Base-by-base conservation (phyloP, 768 basidiomycete genomes). In the Termitomyces sp. region DNA sequence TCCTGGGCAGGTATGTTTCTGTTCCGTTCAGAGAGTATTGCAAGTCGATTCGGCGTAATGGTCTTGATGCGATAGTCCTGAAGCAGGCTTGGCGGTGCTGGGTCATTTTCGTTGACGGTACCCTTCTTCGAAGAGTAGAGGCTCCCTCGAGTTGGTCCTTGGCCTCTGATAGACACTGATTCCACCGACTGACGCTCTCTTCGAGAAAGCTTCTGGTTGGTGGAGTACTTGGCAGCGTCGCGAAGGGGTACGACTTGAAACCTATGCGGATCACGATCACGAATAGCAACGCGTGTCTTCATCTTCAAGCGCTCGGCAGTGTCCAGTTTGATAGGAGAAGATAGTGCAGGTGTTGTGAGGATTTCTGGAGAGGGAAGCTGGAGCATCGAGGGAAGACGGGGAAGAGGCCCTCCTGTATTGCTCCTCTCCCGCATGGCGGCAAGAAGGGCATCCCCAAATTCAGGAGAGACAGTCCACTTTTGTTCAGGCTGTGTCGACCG, bases 281-380 rank as follows among this genome's bases (percentile, higher is more conserved):
- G 76, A 34, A 79, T 74, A 44, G 78, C 75, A 44, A 80, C 70
- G 24, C 76, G 73, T 27, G 78, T 78, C 67, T 75, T 75, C 78
- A 78, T 79, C 49, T 68, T 77, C 45, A 76, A 63, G n/a, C 63
- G 65, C 55, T 64, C 63, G 24, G 54, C 37, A 34, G 52, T 58
- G 30, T 67, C 61, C 18, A 61, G 61, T 45, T 69, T 69, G 44
- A 33, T 58, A 46, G 58, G 48, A 46, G 55, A 58, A 3, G 41
- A 3, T 31, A 54, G 13, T 48, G 51, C 41, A 57, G 55, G 58
- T 51, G 52, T 63, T 64, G 51, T 51, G 49, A 16, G 65, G 53
- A 27, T 8, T 24, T 57, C 42, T 53, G 55, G 55, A 50, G 60
- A 50, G 41, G 63, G 58, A 55, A 62, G 51, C 54, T 62, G 61